Evolutionary conservation across 1,284 basidiomycete species (phyloP).

Genomic region (Microbotryum violaceum): DNA sequence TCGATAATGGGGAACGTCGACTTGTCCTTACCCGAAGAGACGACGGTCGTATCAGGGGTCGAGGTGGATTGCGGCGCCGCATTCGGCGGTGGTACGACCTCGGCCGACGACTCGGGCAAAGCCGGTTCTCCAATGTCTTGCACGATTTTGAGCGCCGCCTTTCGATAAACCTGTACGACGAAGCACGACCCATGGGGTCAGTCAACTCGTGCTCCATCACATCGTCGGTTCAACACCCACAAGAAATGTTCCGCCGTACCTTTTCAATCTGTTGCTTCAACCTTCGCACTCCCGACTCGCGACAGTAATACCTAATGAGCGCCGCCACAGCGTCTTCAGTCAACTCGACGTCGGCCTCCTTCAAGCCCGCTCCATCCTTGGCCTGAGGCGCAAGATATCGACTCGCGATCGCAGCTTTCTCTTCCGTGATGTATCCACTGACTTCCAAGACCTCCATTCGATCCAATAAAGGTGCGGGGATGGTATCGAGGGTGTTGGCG

Average conservation of each 20-base stretch:
- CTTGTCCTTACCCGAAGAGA: slow-evolving; percentile 12
- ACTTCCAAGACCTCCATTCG: slow-evolving; percentile 83
- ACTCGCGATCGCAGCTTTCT: slow-evolving; percentile 87
- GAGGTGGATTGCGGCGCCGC: slow-evolving; percentile 25
- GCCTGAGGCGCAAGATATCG: slow-evolving; percentile 91
- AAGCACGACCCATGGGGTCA: neutral
- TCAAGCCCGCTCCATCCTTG: slow-evolving; percentile 80
- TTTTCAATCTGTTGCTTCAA: slow-evolving; percentile 92
- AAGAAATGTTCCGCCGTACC: slow-evolving; percentile 45
- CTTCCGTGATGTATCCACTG: slow-evolving; percentile 90
- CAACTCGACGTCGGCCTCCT: slow-evolving; percentile 69
- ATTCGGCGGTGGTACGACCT: slow-evolving; percentile 35
- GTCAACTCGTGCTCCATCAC: neutral
- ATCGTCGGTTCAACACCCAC: too few species aligned
- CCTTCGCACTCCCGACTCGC: slow-evolving; percentile 91
- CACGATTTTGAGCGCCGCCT: slow-evolving; percentile 88
- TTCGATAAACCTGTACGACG: slow-evolving; percentile 81
- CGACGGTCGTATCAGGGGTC: slow-evolving; percentile 21
- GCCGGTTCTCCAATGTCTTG: slow-evolving; percentile 81
- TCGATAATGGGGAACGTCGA: slow-evolving; percentile 13
- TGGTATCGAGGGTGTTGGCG: slow-evolving; percentile 85
- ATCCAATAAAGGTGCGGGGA: slow-evolving; percentile 91
- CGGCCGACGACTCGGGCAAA: slow-evolving; percentile 60
- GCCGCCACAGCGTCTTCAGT: slow-evolving; percentile 73
- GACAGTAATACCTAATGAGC: slow-evolving; percentile 92